Evolutionary conservation across 345 rosid species (phyloP).

Genomic region (Trapa bicornis): DNA sequence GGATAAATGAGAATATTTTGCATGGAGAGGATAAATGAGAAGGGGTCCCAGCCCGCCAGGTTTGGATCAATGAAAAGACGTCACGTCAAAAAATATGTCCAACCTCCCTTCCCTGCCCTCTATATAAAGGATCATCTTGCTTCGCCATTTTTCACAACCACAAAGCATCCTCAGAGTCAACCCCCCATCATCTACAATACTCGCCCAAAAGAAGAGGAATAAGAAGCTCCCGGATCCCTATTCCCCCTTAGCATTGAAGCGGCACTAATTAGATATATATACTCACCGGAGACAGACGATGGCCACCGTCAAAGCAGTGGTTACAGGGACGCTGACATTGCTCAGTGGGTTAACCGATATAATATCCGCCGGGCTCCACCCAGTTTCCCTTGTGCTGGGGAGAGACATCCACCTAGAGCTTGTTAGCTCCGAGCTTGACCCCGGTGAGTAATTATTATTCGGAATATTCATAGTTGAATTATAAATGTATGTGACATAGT

Average conservation of each 20-base stretch:
- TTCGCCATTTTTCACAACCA: no score
- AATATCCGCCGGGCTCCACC: constrained; percentile 25
- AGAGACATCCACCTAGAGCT: constrained; percentile 41
- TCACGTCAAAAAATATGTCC: no score
- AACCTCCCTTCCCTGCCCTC: no score
- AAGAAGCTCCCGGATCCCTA: no score
- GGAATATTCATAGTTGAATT: background rate
- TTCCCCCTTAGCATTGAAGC: constrained; percentile 10
- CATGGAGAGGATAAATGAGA: no score
- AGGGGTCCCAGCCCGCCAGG: no score
- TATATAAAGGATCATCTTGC: no score
- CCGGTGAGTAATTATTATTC: constrained; percentile 22
- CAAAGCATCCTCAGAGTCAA: no score
- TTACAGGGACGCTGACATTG: constrained; percentile 20
- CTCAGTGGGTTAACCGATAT: constrained; percentile 17
- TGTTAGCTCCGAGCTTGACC: constrained; percentile 41
- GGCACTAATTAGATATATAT: background rate
- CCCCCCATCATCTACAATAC: background rate
- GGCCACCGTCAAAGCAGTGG: constrained; percentile 23
- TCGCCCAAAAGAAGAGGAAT: background rate
- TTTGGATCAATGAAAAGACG: no score
- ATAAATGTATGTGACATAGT: no score
- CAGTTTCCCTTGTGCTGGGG: constrained; percentile 30
- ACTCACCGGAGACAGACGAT: background rate
- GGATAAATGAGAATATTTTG: no score